phyloP scores from a whole-genome alignment of 2,329 filamentous ascomycete genomes.

The Xylaria sp. region DNA sequence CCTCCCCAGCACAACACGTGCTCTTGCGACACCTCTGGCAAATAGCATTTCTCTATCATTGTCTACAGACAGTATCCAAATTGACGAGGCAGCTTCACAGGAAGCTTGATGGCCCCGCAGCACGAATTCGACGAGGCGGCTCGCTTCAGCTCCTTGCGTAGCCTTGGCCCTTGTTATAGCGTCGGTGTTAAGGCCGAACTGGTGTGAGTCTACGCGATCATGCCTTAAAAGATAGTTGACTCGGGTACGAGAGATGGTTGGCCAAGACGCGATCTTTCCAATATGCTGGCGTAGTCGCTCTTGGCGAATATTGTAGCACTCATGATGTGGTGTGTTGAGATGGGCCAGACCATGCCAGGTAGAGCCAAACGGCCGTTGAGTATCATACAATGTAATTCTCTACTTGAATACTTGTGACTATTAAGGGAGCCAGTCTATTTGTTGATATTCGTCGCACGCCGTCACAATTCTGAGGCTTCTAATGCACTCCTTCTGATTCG shows the following conservation, averaged over 20 bases:
- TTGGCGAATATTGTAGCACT: constrained; percentile 14
- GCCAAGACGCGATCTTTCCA: constrained; percentile 23
- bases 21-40: constrained; percentile 9
- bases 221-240: constrained; percentile 20
- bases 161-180: constrained; percentile 23
- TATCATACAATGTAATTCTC: background rate
- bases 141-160: constrained; percentile 9
- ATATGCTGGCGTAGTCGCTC: constrained; percentile 16
- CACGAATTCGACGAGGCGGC: constrained; percentile 7
- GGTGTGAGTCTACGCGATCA: constrained; percentile 3
- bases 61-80: background rate
- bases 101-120: constrained; percentile 4
- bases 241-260: constrained; percentile 14
- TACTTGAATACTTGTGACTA: constrained; percentile 5
- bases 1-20: constrained; percentile 20
- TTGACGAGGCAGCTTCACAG: background rate
- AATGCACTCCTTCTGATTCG: background rate
- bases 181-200: constrained; percentile 19
- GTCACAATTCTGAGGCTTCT: background rate
- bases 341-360: background rate
- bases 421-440: constrained; percentile 5
- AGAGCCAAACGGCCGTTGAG: background rate
- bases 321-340: constrained; percentile 3
- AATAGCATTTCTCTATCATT: background rate
- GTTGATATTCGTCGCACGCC: background rate